Conservation (phyloP, 306 rosid genomes). For the Arachis hypogaea region DNA sequence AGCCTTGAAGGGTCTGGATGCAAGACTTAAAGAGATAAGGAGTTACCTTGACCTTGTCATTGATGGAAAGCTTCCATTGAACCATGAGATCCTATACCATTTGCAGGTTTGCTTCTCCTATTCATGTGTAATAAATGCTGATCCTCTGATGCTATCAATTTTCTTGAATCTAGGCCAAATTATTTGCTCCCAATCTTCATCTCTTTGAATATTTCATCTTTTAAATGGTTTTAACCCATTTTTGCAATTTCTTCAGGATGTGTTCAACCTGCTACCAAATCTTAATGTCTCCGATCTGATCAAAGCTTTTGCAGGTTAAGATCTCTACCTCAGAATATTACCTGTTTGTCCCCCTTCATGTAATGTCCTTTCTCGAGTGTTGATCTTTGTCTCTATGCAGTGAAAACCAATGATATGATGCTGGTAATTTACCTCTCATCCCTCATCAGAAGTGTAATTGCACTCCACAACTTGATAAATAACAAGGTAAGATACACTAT, state of each 20-base stretch:
- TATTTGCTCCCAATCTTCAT: background rate
- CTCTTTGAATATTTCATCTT: background rate
- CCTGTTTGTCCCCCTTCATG: background rate
- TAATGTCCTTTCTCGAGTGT: constrained; percentile 14
- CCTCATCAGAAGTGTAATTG: constrained; percentile 57
- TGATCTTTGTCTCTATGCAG: constrained; percentile 40
- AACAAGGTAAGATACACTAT: constrained; percentile 51
- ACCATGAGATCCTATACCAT: constrained; percentile 92
- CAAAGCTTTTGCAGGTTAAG: constrained; percentile 57
- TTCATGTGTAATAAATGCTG: background rate
- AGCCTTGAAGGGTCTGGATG: constrained; percentile 94
- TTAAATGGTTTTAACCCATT: constrained; percentile 5
- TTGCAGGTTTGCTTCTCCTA: constrained; percentile 59
- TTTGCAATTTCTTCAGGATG: constrained; percentile 44
- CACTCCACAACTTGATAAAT: constrained; percentile 62
- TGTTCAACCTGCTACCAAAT: constrained; percentile 63
- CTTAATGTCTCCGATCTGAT: constrained; percentile 55
- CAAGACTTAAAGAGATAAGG: constrained; percentile 78
- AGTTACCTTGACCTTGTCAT: constrained; percentile 86
- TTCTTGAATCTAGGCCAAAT: constrained; percentile 5
- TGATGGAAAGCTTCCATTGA: constrained; percentile 78
- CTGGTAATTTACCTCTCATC: constrained; percentile 59
- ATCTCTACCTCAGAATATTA: constrained; percentile 11
- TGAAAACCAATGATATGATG: constrained; percentile 67
- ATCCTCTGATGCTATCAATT: constrained; percentile 12